Evolutionary conservation across 495 filamentous ascomycete species (phyloP), one percentile per base, ranked within the genome.

Genomic region (Aspergillus haitiensis): DNA sequence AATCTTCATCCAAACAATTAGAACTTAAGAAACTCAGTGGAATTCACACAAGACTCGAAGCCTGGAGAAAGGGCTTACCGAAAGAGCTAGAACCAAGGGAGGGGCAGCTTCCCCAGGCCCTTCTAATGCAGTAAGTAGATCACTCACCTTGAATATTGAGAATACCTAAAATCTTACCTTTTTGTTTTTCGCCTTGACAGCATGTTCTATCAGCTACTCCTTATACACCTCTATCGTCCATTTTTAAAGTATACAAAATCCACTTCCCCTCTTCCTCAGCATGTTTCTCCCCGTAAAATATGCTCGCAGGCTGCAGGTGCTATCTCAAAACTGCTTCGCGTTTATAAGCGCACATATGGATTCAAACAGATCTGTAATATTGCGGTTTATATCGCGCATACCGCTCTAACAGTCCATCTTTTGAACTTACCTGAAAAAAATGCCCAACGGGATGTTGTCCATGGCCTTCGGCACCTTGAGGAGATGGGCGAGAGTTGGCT

Each of bases 401-500:
- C 89, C 2, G 93, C 93, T 12, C 94, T 91, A 70, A 97, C 93
- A 2, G 91, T 98, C 51, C 95, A 98, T 65, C 81, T 98, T 27
- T 86, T 98, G 51, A 96, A 97, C 64, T 80, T 97, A 2, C 91
- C 91, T 0, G 92, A 96, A 48, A 95, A 93, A 65, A 91, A 90
- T 39, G 90, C 93, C 8, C 87, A 83, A 62, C 79, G 93, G 64
- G 94, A 98, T 72, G 87, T 98, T 46, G 84, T 90, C 10, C 92
- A 97, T 60, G 90, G 92, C 6, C 79, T 97, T n/a, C 90, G 89
- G 55, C 90, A 94, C 60, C 84, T 98, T 11, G 94, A 98, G 72
- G 95, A 98, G 68, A 97, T 98, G 64, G 92, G 89, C 1, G 93
- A 97, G 72, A 86, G 89, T 60, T 98, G 94, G 94, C 85, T 91